Conservation (phyloP, 169 alveolate genomes). For the Sarcocystis neurona region DNA sequence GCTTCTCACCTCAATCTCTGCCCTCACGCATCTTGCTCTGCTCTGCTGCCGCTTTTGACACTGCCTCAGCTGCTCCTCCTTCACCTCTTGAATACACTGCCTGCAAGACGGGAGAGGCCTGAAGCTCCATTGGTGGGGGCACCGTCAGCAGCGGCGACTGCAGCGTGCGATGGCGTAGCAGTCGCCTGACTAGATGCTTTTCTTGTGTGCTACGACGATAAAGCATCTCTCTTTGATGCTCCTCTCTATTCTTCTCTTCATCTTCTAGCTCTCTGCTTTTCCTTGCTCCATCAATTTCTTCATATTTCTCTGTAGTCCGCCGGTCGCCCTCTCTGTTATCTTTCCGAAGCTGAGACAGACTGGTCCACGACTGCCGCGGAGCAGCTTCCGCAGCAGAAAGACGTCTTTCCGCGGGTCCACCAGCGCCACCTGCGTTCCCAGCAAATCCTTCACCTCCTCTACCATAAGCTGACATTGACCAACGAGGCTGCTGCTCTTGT, state of each 20-base stretch:
- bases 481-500: too few species aligned
- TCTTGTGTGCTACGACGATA: neutral
- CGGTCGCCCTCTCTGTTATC: slow-evolving; percentile 2
- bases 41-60: neutral
- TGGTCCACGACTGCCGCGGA: neutral
- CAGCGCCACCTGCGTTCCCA: neutral
- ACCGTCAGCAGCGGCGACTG: neutral
- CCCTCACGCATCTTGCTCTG: neutral
- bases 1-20: neutral
- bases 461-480: neutral
- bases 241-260: neutral
- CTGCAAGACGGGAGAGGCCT: neutral
- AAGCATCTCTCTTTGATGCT: neutral
- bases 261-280: neutral
- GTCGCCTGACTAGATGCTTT: neutral
- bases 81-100: neutral
- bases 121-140: neutral
- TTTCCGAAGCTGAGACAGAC: neutral
- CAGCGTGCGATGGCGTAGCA: neutral
- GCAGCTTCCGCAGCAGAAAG: neutral
- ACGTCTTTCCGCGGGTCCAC: neutral
- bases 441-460: neutral
- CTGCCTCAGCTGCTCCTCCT: neutral
- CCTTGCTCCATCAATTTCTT: neutral
- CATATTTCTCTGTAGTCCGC: neutral